Conservation (phyloP, 2,329 filamentous ascomycete species). For the Colletotrichum sp. region DNA sequence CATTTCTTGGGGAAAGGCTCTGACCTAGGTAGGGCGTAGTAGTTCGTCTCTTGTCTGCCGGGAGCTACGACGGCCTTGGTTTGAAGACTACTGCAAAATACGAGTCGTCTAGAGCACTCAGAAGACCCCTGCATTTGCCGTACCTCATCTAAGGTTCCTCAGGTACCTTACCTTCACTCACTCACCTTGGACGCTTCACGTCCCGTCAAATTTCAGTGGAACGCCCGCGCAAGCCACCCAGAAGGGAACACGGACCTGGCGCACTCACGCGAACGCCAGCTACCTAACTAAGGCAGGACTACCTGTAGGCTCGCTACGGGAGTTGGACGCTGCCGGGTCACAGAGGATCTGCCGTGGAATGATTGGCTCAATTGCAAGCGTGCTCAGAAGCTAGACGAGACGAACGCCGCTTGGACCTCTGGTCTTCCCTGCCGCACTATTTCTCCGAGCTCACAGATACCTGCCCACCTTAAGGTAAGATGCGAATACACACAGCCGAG, state of each 20-base stretch:
- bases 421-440: background rate
- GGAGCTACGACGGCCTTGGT: background rate
- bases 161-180: background rate
- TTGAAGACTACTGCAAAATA: background rate
- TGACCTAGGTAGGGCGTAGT: background rate
- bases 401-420: background rate
- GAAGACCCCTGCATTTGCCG: background rate
- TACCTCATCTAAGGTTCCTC: background rate
- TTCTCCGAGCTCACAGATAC: background rate
- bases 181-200: background rate
- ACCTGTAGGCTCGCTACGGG: background rate
- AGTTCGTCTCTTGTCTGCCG: background rate
- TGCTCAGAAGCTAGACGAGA: background rate
- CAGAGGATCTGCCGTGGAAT: background rate
- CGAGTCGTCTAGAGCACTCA: background rate
- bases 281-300: background rate
- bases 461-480: no score
- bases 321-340: background rate
- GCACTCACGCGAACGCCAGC: background rate
- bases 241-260: background rate
- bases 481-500: no score
- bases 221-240: slow-evolving; percentile 13
- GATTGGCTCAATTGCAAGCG: background rate
- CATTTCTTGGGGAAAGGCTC: background rate
- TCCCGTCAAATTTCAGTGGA: slow-evolving; percentile 10